Evolutionary conservation across 768 basidiomycete genomes (phyloP), one percentile per base, ranked within the genome.

Genomic region (Leccinum variicolor): DNA sequence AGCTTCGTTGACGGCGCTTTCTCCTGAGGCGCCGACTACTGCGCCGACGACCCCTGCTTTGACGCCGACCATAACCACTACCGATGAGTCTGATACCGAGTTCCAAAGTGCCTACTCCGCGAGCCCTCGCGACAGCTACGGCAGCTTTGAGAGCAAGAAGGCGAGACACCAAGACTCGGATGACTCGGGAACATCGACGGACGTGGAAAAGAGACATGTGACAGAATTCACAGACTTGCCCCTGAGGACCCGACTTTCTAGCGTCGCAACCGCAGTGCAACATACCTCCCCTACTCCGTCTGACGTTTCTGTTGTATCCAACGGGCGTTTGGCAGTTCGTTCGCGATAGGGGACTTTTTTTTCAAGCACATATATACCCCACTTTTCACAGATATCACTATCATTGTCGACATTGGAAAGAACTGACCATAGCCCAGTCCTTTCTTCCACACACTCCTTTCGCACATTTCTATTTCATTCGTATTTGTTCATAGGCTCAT

Each of bases 81-180:
- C 87, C 8, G 89, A 90, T 57, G 89, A 90, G 63, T 90, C 89
- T 21, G 89, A 91, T 64, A 87, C 87, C 26, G 91, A 93, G 65
- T 93, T 92, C 70, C 90, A 92, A 73, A 92, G 90, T 61, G 91
- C 91, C 33, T 91, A 89, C 71, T 91, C 89, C 5, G 74, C 82
- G 3, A 90, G 88, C 65, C 88, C 89, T 13, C 82, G 87, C 1
- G 81, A 75, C 47, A 89, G 87, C 66, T 85, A 83, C 61, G 81
- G 78, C 43, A 82, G 81, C 65, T 77, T 72, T 53, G 71, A 74
- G 31, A 63, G 61, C 55, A 72, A 63, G 48, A 67, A 64, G 50
- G 65, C 50, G 21, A 45, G 43, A 25, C 62, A 64, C 47, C 64
- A 57, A 19, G 64, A 67, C 54, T 71, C 74, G 17, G 66, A 75